phyloP scores from a whole-genome alignment of 768 basidiomycete species.

The Botryobasidium botryosum region DNA sequence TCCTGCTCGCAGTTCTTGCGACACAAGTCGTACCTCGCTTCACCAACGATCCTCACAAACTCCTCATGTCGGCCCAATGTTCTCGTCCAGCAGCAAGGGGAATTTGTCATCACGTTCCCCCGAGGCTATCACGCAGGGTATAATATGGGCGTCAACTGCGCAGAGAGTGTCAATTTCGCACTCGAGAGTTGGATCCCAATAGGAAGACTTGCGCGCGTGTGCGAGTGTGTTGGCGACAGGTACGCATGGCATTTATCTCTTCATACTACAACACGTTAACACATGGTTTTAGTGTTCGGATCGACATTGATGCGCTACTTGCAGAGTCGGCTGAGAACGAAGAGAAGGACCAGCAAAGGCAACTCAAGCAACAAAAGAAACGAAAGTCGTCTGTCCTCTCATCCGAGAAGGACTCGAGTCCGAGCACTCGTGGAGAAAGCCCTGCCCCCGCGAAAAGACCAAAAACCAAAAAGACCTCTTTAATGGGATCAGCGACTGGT shows the following conservation, averaged over 20 bases:
- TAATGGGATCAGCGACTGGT: too few species aligned
- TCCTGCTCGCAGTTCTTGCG: slow-evolving; percentile 86
- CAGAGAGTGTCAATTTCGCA: slow-evolving; percentile 31
- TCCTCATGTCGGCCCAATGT: slow-evolving; percentile 68
- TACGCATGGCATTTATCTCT: slow-evolving; percentile 17
- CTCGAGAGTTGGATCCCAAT: slow-evolving; percentile 44
- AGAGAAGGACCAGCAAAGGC: too few species aligned
- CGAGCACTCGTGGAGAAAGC: too few species aligned
- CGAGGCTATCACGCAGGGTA: slow-evolving; percentile 31
- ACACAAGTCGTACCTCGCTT: slow-evolving; percentile 91
- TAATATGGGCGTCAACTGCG: slow-evolving; percentile 32
- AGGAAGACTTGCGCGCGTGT: slow-evolving; percentile 63
- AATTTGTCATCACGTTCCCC: slow-evolving; percentile 32
- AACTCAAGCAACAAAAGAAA: too few species aligned
- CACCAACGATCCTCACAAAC: slow-evolving; percentile 65
- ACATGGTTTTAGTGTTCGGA: slow-evolving; percentile 75
- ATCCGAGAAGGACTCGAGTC: too few species aligned
- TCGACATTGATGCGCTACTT: slow-evolving; percentile 80
- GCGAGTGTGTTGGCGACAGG: slow-evolving; percentile 63
- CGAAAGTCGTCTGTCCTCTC: too few species aligned
- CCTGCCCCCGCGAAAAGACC: too few species aligned
- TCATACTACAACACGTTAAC: too few species aligned
- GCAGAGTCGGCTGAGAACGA: slow-evolving; percentile 44
- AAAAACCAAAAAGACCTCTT: too few species aligned
- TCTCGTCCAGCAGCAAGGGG: slow-evolving; percentile 62